phyloP scores from a whole-genome alignment of 2,329 filamentous ascomycete genomes.

The Pseudogymnoascus sp. region DNA sequence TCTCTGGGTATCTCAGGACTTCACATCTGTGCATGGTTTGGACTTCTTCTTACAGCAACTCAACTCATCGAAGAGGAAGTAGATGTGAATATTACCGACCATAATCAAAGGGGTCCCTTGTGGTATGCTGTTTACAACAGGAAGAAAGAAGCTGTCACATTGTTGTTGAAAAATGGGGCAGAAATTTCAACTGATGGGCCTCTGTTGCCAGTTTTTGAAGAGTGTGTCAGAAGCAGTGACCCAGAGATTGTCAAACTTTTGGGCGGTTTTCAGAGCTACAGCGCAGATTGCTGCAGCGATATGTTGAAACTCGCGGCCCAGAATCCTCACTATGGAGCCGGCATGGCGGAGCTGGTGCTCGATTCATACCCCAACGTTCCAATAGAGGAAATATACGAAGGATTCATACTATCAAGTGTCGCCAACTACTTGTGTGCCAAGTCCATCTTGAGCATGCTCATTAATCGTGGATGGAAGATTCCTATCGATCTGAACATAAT shows the following conservation, averaged over 20 bases:
- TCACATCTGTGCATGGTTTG: constrained; percentile 1
- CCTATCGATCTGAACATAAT: not conserved
- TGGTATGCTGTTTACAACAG: constrained; percentile 1
- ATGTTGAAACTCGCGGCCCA: not conserved
- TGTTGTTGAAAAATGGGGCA: not conserved
- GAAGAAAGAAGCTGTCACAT: not conserved
- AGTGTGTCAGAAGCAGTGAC: not conserved
- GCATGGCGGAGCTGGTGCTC: not conserved
- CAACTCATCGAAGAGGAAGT: not conserved
- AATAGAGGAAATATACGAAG: not conserved
- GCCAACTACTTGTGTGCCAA: not conserved
- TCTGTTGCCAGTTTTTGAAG: not conserved
- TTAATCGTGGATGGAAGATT: not conserved
- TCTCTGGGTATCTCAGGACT: not conserved
- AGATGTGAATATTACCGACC: not conserved
- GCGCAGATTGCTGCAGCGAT: not conserved
- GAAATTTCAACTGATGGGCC: not conserved
- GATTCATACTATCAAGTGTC: not conserved
- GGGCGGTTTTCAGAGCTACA: not conserved
- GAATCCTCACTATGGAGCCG: not conserved
- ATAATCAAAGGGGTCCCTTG: not conserved
- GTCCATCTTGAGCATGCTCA: not conserved
- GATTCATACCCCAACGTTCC: not conserved
- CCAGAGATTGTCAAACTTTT: not conserved
- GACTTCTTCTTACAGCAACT: not conserved